phyloP scores from a whole-genome alignment of 768 basidiomycete genomes.

The Mycena sanguinolenta region DNA sequence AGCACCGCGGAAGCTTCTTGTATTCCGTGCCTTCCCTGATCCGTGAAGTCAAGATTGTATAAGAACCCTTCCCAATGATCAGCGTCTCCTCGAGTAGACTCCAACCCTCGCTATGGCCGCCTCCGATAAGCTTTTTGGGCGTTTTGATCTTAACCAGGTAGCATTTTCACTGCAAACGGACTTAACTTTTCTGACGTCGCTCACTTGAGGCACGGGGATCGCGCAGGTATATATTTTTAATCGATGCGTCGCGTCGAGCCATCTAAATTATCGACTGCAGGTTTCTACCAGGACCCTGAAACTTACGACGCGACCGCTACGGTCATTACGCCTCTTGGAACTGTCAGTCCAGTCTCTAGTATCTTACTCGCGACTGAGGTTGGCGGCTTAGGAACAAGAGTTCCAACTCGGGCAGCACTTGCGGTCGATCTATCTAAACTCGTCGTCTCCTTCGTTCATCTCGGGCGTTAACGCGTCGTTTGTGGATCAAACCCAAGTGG shows the following conservation, averaged over 20 bases:
- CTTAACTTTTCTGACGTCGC: neutral
- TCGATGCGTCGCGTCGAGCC: conserved; percentile 5
- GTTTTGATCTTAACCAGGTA: conserved; percentile 60
- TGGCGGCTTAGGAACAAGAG: conserved; percentile 63
- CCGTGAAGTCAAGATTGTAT: neutral
- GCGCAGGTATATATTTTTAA: conserved; percentile 52
- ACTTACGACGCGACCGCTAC: conserved; percentile 71
- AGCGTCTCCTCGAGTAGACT: neutral
- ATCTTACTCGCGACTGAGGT: conserved; percentile 7
- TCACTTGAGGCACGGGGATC: conserved; percentile 68
- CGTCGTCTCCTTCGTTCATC: conserved; percentile 67
- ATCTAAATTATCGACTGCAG: conserved; percentile 43
- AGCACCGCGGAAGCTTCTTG: too few species aligned
- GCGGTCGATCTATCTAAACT: conserved; percentile 66
- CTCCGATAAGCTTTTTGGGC: conserved; percentile 59
- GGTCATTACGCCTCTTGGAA: conserved; percentile 76
- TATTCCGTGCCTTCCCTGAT: too few species aligned
- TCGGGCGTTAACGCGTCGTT: conserved; percentile 53
- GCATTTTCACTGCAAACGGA: neutral
- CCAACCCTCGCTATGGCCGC: conserved; percentile 30
- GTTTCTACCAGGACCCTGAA: conserved; percentile 74
- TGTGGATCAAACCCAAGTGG: conserved; percentile 53
- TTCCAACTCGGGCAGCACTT: conserved; percentile 67
- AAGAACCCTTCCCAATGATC: neutral
- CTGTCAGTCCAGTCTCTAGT: conserved; percentile 54